Base-by-base conservation (phyloP, 352 stramenopile species). In the Globisporangium ultimum region DNA sequence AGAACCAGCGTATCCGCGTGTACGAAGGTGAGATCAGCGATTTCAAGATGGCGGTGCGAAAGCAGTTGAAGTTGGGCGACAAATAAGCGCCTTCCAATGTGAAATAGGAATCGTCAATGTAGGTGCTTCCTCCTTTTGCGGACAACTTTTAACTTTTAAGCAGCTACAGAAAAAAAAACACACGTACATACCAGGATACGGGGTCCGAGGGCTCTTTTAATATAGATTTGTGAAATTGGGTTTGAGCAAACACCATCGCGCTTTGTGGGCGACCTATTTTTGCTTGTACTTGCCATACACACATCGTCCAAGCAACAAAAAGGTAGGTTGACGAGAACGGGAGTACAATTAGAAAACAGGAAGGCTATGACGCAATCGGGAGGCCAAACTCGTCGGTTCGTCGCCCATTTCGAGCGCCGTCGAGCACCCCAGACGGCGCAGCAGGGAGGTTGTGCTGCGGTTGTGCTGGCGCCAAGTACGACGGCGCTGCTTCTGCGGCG, bases 11-110 rank as follows among this genome's bases (percentile, higher is more conserved):
- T 54, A 96, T 99, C 55, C 85, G 77, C 10, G 91, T 95, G 48
- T 99, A 98, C 80, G 79, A 98, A 47, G 97, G 97, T 47, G 96
- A 99, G 73, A 99, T 99, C 68, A 89, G 91, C 61, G 92, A 98
- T 68, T 99, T 99, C 75, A 99, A 99, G 79, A 65, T 60, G 53
- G 51, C 55, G 18, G 52, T 65, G 52, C 53, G 59, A 47, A 60
- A 65, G 34, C 53, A 65, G 52, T 53, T 65, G n/a, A 65, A 65
- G 59, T 51, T 65, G 22, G 59, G 52, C 12, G 53, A 60, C 15
- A 63, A 63, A 51, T 61, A 55, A 55, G 55, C 48, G 4, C 1
- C 18, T 54, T 28, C 50, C n/a, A 46, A 20, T 5, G 34, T 24
- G 32, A 5, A 9, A 2, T 32, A 5, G 24, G 24, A 5, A 32